Base-by-base conservation (phyloP, 176 grass and related monocot genomes). In the Hordeum marinum region DNA sequence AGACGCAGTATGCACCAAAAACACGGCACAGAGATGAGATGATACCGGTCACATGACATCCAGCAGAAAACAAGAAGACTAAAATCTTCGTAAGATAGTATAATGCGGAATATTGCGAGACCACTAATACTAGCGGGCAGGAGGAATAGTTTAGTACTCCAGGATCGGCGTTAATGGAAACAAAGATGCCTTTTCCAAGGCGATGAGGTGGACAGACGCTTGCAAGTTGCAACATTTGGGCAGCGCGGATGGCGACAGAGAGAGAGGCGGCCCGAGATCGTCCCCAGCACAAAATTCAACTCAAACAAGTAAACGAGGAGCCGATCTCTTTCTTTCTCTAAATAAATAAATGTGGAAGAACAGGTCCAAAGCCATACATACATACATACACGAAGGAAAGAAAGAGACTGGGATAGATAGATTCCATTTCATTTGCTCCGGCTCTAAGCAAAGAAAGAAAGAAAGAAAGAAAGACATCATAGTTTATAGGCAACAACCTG, bases 351-450 rank as follows among this genome's bases (percentile, higher is more conserved):
- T 50, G 4, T 50, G 46, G 70, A 73, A 45, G 70, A 73, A 46
- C 23, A 17, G 52, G 36, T 52, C 27, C 71, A 23, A 50, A 50
- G 46, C 46, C 14, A 50, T 50, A 34, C 42, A 35, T 7, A 37
- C 76, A 24, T 17, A 23, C 32, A 34, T 34, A 34, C 4, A 34
- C 32, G 32, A 50, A 50, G 15, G 46, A 82, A 75, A 67, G 34
- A 59, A 8, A 62, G 71, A 50, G 46, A 50, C 68, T 2, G 12
- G 10, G 68, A 40, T 69, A 13, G 78, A 57, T 34, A 82, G 55
- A 86, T 73, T 86, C 71, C 71, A 74, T 74, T 25, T 74, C 71
- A 74, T 74, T 74, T 74, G 71, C 71, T 74, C 42, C 42, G 50
- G 24, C 71, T 74, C 42, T 10, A 50, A 74, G 71, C 71, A 74